Evolutionary conservation across 306 rosid species (phyloP), one percentile per base, ranked within the genome.

Genomic region (Sophora flavescens): DNA sequence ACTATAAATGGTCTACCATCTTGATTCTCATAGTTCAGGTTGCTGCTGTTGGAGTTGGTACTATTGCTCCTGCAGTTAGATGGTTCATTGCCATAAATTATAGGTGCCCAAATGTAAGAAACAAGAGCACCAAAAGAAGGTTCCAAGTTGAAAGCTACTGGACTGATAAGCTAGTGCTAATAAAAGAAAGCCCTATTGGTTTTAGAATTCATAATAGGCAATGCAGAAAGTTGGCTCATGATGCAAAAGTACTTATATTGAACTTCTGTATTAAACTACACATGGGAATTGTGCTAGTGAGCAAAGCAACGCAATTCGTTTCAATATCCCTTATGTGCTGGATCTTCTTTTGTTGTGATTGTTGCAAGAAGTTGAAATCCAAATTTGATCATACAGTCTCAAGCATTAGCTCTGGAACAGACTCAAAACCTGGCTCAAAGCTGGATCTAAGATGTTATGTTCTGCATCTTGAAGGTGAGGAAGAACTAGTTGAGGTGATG

Each of bases 381-480:
- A 77, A 28, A 12, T 71, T 80, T 51, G 32, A 14, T 1, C 67
- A 54, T 22, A 70, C 45, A 8, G 54, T 50, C 69, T 80, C 89
- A 14, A 75, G 63, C 59, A 1, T 38, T 13, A 30, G 80, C 39
- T 77, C 83, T 0, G 87, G 81, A 41, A 8, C 82, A 26, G 90
- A 62, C 11, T 80, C 86, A 17, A 66, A 17, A 42, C 35, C 70
- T 12, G 68, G 45, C 36, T 50, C 76, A 4, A 87, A 52, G 61
- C 35, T 68, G 8, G 96, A 91, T 68, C 85, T 94, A 0, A 78
- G 91, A n/a, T 63, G 86, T 35, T 94, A 87, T 62, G 90, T 94
- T 81, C 77, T 94, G 60, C 88, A 90, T 82, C 98, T 94, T 22
- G 95, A 90, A 85, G 98, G 97, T 7, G 98, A 94, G 82, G 88